Evolutionary conservation across 768 basidiomycete species (phyloP), one percentile per base, ranked within the genome.

Genomic region (Leccinellum rugosiceps): DNA sequence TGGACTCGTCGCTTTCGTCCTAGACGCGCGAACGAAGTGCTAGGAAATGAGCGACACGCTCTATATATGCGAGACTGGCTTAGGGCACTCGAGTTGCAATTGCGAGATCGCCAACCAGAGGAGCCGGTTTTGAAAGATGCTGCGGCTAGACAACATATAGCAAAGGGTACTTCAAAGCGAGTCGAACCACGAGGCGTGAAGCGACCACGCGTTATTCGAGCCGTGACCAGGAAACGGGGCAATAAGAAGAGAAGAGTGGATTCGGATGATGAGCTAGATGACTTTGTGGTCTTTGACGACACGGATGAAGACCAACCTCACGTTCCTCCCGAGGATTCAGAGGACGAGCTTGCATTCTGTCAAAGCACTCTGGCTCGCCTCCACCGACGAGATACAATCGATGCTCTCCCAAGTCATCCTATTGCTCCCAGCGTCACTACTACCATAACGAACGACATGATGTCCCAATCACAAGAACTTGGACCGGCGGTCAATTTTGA

Each of bases 1-100:
- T 95, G 93, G 92, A 73, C 80, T 19, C 83, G 87, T 47, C 87
- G 82, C 63, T 94, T 88, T 82, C 83, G 82, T 19, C 94, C 94
- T 25, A 79, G 78, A 52, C 75, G 79, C 43, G 91, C 92, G 13
- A 79, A 81, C 23, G 83, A 94, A 58, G 84, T 94, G 4, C 76
- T 96, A 1, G 91, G 91, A 7, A 94, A 94, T 65, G 85, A 90
- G 68, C 68, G 72, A 9, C 81, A 83, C 50, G 87, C 92, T 1
- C 63, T 77, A 26, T 90, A 87, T 70, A 76, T 95, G 54, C 82
- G 88, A 38, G 83, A 88, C 51, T 95, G 93, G 93, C 77, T 95
- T 49, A 72, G 72, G 25, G 84, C 88, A n/a, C 79, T 91, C 13
- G 82, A 83, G 59, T 64, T 93, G 23, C 80, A 82, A n/a, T 70